A percentile compares a stretch with the other conserved stretches of the same genome.
These are phyloP conservation scores for Gaillardinia entomophila DNA, from an alignment of 805 yeast genomes.

Conservation along the genomic window DNA sequence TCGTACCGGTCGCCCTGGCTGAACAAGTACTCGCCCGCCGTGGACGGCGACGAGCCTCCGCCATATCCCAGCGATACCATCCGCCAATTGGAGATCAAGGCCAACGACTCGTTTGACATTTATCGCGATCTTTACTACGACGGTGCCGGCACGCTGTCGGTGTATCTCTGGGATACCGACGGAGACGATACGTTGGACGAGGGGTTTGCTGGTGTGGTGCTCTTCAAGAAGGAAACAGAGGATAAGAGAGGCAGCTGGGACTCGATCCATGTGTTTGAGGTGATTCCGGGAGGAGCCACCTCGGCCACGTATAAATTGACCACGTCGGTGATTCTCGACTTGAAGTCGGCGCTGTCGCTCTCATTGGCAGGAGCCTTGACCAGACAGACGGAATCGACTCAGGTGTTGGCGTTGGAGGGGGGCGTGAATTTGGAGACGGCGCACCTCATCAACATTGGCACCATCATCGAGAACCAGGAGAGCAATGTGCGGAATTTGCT, in stretches of 20 bases:
- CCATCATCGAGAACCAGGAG: conserved; percentile 82
- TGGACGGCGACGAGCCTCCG: conserved; percentile 43
- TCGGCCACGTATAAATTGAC: conserved; percentile 64
- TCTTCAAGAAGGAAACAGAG: conserved; percentile 66
- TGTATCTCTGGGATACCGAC: conserved; percentile 85
- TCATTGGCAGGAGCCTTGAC: conserved; percentile 78
- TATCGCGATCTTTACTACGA: conserved; percentile 93
- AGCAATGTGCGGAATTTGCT: conserved; percentile 78
- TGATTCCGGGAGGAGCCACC: conserved; percentile 34
- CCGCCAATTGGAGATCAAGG: conserved; percentile 69
- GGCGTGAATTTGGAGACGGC: conserved; percentile 42
- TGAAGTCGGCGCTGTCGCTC: conserved; percentile 25
- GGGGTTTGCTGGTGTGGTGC: conserved; percentile 88
- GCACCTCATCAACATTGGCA: conserved; percentile 85
- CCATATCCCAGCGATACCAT: conserved; percentile 66
- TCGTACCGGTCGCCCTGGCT: conserved; percentile 90
- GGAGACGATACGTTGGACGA: conserved; percentile 34
- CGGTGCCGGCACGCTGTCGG: conserved; percentile 80
- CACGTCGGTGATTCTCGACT: conserved; percentile 78
- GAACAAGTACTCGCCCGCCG: conserved; percentile 57
- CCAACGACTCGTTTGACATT: conserved; percentile 87
- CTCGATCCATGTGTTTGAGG: conserved; percentile 88
- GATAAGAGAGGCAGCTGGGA: conserved; percentile 71
- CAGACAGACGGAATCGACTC: conserved; percentile 65
- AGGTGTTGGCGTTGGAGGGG: conserved; percentile 32